Conservation (phyloP, 495 filamentous ascomycete genomes). For the Annulohypoxylon maeteangense region DNA sequence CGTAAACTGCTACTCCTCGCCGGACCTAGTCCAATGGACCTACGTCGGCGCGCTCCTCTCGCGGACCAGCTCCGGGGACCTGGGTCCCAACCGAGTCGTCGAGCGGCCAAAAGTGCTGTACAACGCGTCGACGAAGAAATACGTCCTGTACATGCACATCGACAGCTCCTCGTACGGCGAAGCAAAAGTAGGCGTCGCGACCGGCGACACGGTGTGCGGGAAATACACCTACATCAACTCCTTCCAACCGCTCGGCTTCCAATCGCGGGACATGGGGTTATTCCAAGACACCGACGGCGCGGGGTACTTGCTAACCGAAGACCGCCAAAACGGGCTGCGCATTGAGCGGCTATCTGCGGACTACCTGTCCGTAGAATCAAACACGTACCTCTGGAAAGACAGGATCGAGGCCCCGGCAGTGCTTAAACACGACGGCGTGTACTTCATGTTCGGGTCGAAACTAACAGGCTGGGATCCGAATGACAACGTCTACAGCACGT, state of each 20-base stretch:
- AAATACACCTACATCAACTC: slow-evolving; percentile 55
- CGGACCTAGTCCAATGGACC: slow-evolving; percentile 71
- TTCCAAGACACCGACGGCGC: slow-evolving; percentile 70
- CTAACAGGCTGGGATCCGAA: slow-evolving; percentile 65
- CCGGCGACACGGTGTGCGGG: slow-evolving; percentile 67
- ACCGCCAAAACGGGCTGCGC: slow-evolving; percentile 64
- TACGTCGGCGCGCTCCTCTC: slow-evolving; percentile 67
- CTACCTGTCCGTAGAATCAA: slow-evolving; percentile 60
- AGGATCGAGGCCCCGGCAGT: slow-evolving; percentile 58
- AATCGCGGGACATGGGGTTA: slow-evolving; percentile 70
- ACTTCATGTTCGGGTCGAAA: slow-evolving; percentile 55
- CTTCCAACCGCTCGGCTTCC: slow-evolving; percentile 61
- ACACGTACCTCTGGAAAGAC: slow-evolving; percentile 61
- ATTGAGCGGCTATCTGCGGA: slow-evolving; percentile 60
- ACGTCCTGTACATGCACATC: slow-evolving; percentile 74
- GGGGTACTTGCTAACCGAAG: slow-evolving; percentile 71
- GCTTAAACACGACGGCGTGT: slow-evolving; percentile 50
- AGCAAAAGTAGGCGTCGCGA: slow-evolving; percentile 72
- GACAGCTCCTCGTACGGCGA: slow-evolving; percentile 69
- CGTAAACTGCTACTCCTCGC: slow-evolving; percentile 67
- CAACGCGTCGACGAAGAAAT: slow-evolving; percentile 64
- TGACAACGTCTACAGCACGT: slow-evolving; percentile 65
- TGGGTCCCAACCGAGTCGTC: slow-evolving; percentile 69
- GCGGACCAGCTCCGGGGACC: slow-evolving; percentile 61
- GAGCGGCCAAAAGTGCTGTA: slow-evolving; percentile 74